Conservation (phyloP, 2,329 filamentous ascomycete species). For the Ascochyta lentis region DNA sequence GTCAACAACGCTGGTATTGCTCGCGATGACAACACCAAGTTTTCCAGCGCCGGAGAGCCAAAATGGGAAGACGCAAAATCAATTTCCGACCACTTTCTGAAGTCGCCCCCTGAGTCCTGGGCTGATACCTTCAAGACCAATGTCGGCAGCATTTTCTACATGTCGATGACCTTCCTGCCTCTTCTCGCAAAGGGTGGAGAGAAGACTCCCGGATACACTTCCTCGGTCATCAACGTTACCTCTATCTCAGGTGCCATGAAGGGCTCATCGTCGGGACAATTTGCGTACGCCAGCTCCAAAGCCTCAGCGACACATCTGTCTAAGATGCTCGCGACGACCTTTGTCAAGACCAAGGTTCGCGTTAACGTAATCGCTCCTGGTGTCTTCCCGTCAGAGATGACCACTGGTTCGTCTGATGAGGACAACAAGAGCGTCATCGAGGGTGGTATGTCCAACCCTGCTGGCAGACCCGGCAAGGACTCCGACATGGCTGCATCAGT, state of each 20-base stretch:
- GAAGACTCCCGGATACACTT: constrained; percentile 56
- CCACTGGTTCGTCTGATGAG: constrained; percentile 53
- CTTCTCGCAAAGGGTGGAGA: constrained; percentile 58
- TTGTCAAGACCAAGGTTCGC: constrained; percentile 52
- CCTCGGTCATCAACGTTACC: constrained; percentile 61
- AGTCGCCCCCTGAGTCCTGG: constrained; percentile 56
- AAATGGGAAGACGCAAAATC: constrained; percentile 56
- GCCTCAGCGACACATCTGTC: constrained; percentile 56
- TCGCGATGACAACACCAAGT: constrained; percentile 59
- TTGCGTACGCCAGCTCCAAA: constrained; percentile 60
- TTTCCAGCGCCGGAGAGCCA: constrained; percentile 56
- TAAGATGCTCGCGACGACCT: constrained; percentile 56
- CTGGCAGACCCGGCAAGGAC: constrained; percentile 47
- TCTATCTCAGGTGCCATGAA: constrained; percentile 62
- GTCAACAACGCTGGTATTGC: constrained; percentile 63
- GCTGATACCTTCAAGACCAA: constrained; percentile 61
- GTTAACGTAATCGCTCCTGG: constrained; percentile 55
- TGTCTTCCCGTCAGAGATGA: constrained; percentile 58
- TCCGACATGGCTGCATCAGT: constrained; percentile 58
- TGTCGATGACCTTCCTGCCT: constrained; percentile 62
- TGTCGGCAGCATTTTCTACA: constrained; percentile 59
- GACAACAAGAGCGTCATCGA: constrained; percentile 57
- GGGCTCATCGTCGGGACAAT: constrained; percentile 56
- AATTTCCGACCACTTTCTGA: constrained; percentile 60
- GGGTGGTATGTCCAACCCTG: constrained; percentile 53